Base-by-base conservation (phyloP, 1,139 yeast species). In the Candida tropicalis region DNA sequence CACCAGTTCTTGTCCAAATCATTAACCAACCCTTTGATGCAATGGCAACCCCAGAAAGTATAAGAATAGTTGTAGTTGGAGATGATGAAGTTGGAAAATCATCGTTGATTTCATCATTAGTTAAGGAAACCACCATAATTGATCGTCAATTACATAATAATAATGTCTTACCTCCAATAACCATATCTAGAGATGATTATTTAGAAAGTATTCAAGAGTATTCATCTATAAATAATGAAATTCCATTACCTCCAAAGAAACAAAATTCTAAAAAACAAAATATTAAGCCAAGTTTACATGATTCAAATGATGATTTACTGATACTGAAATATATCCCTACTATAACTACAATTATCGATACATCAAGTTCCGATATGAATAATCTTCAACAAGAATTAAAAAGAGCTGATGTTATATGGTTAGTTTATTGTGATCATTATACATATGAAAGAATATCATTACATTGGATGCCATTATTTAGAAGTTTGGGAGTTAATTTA, bases 41-140 rank as follows among this genome's bases (percentile, higher is more conserved):
- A 22, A 40, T 24, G 35, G 58, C 73, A 77, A 59, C 74, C 7
- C 71, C 72, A 57, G 81, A 77, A 39, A 74, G 81, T 2, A 75
- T 87, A 31, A 60, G 95, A 46, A 84, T 93, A 1, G 96, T 89
- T 2, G 85, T 93, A 0, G 90, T 97, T 62, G 99, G 99, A n/a
- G 99, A 93, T 63, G 96, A 89, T 50, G 87, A 84, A 6, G 96
- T 88, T 10, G 96, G 97, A 1, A 88, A 88, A 59, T 83, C 85
- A 8, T 73, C 91, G 22, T 66, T 93, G 35, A 81, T 93, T 28
- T 83, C 95, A 0, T 75, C 95, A 0, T 70, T 93, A 20, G 83
- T 89, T 31, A 91, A 89, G 62, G 97, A 87, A 26, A 88, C 81
- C 26, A 88, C 81, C 57, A 82, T 87, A 0, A 27, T 36, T 8